Conservation (phyloP, 208 protist species). For the Crithidia fasciculata region DNA sequence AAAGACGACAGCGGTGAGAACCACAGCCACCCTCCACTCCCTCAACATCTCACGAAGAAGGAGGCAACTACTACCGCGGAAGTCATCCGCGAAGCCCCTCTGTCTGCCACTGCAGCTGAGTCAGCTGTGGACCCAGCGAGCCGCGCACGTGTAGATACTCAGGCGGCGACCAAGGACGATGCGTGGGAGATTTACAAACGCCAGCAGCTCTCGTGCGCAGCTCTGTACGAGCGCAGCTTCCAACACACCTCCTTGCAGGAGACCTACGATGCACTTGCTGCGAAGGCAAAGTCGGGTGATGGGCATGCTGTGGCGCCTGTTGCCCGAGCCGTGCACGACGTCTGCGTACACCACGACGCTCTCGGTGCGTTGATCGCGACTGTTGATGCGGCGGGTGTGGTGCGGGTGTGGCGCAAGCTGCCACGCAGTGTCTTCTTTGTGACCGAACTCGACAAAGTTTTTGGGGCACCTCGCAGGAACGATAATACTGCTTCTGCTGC, state of each 20-base stretch:
- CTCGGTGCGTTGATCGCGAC: constrained; percentile 59
- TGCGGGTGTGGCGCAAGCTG: constrained; percentile 78
- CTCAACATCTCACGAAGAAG: no score
- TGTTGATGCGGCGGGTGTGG: constrained; percentile 49
- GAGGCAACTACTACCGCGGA: no score
- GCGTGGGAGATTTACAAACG: constrained; percentile 26
- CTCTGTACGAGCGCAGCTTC: constrained; percentile 75
- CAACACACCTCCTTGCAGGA: constrained; percentile 47
- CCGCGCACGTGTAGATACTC: not conserved
- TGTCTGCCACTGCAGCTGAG: not conserved
- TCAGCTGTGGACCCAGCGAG: not conserved
- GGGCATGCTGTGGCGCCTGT: not conserved
- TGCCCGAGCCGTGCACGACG: constrained; percentile 41
- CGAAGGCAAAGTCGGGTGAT: not conserved
- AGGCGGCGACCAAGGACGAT: constrained; percentile 4
- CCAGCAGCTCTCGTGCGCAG: constrained; percentile 41
- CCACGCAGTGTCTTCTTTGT: constrained; percentile 69
- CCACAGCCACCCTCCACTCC: no score
- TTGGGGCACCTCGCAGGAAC: constrained; percentile 10
- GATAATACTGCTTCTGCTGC: not conserved
- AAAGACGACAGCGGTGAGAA: no score
- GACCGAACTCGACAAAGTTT: constrained; percentile 53
- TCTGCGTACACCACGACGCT: constrained; percentile 50
- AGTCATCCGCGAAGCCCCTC: no score
- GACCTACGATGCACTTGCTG: constrained; percentile 19